Evolutionary conservation across 257 asterid genomes (phyloP).

Genomic region (Dorcoceras hygrometricum): DNA sequence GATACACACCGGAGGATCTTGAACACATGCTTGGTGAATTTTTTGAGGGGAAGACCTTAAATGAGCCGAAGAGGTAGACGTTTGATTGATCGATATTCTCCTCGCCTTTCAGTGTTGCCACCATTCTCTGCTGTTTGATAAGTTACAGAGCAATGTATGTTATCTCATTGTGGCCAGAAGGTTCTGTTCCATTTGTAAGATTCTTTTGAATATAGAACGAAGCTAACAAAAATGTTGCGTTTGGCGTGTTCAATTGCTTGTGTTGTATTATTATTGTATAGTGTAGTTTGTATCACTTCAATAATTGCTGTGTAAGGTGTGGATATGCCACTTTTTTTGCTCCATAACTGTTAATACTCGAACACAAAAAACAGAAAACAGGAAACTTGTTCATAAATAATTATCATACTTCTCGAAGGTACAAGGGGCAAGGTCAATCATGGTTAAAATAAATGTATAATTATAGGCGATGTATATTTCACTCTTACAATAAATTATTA

Average conservation of each 20-base stretch:
- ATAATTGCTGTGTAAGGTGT: background rate
- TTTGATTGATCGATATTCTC: background rate
- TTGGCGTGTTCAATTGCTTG: conserved; percentile 18
- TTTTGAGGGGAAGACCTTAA: conserved; percentile 90
- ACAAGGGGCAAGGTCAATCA: too few species aligned
- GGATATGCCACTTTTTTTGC: background rate
- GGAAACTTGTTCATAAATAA: too few species aligned
- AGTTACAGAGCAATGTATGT: background rate
- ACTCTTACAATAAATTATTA: too few species aligned
- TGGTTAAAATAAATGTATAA: too few species aligned
- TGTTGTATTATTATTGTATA: conserved; percentile 32
- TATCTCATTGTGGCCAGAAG: background rate
- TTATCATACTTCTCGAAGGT: too few species aligned
- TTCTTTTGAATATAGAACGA: conserved; percentile 16
- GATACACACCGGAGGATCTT: conserved; percentile 96
- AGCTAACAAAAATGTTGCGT: conserved; percentile 11
- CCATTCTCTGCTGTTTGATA: background rate
- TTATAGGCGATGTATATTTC: too few species aligned
- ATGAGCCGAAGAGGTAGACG: conserved; percentile 74
- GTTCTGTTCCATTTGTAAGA: conserved; percentile 2
- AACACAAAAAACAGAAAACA: too few species aligned
- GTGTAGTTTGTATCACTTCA: conserved; percentile 10
- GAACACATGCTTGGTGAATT: conserved; percentile 97
- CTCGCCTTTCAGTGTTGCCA: background rate
- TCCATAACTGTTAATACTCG: too few species aligned